These are phyloP conservation scores for Colletotrichum neosansevieriae DNA, from an alignment of 2,329 filamentous ascomycete genomes.

Conservation along the genomic window DNA sequence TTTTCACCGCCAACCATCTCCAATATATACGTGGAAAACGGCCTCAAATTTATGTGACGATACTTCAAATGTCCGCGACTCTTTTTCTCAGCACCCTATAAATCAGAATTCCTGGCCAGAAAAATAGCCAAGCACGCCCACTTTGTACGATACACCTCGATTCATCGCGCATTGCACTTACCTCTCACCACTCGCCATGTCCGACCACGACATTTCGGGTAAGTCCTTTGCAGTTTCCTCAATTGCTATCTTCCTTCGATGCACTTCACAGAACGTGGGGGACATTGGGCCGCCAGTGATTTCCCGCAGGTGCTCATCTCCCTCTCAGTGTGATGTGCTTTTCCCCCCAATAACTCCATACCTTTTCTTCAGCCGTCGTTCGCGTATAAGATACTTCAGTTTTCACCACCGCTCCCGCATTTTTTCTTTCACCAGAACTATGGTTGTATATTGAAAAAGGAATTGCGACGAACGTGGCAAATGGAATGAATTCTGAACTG, in stretches of 20 bases:
- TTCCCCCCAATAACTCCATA: no score
- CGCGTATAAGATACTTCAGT: slow-evolving; percentile 5
- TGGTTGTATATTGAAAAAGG: no score
- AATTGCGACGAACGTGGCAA: no score
- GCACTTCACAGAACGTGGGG: background rate
- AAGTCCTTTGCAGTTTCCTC: slow-evolving; percentile 49
- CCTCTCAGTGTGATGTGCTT: background rate
- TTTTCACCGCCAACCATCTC: slow-evolving; percentile 13
- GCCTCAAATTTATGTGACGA: background rate
- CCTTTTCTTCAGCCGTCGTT: background rate
- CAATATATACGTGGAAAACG: slow-evolving; percentile 22
- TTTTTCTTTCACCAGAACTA: background rate
- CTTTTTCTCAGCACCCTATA: background rate
- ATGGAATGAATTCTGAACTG: background rate
- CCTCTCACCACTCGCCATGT: slow-evolving; percentile 58
- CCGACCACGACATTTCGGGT: slow-evolving; percentile 76
- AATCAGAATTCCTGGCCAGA: no score
- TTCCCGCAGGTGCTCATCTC: no score
- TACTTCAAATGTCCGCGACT: background rate
- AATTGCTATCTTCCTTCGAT: accelerated
- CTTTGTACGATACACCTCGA: background rate
- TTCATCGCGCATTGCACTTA: background rate
- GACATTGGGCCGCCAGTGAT: no score
- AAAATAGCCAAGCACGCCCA: no score
- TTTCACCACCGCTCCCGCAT: background rate